Conservation (phyloP, 345 rosid genomes). For the Moricandia arvensis region DNA sequence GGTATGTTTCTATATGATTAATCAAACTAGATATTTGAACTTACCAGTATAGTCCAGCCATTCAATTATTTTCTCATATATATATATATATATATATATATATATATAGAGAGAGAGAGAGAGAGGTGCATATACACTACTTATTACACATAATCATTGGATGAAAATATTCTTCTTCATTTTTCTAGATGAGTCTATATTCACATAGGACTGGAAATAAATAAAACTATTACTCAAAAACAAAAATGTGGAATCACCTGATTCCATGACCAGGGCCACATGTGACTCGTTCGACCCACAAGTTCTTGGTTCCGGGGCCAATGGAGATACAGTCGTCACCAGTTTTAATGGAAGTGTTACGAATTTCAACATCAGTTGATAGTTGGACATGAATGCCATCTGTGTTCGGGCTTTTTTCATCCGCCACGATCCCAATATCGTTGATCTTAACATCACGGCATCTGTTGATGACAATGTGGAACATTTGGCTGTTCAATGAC, state of each 20-base stretch:
- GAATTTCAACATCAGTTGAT: not conserved
- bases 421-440: not conserved
- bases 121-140: not conserved
- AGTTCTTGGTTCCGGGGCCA: not conserved
- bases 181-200: not conserved
- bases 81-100: too few relatives aligned
- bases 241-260: not conserved
- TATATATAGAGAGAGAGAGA: too few relatives aligned
- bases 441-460: not conserved
- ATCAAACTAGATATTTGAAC: not conserved
- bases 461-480: not conserved
- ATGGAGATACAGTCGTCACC: not conserved
- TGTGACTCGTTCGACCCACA: not conserved
- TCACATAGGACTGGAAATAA: not conserved
- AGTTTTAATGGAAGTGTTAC: not conserved
- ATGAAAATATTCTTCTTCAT: not conserved
- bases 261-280: not conserved
- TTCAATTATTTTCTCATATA: not conserved
- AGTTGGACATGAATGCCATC: not conserved
- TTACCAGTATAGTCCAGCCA: not conserved
- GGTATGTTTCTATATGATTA: too few relatives aligned
- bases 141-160: not conserved
- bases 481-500: slow-evolving; percentile 4
- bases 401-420: not conserved
- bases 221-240: not conserved